A percentile compares a stretch with the other conserved stretches of the same genome.
phyloP scores from a whole-genome alignment of 257 asterid genomes.

The Paulownia fortunei region DNA sequence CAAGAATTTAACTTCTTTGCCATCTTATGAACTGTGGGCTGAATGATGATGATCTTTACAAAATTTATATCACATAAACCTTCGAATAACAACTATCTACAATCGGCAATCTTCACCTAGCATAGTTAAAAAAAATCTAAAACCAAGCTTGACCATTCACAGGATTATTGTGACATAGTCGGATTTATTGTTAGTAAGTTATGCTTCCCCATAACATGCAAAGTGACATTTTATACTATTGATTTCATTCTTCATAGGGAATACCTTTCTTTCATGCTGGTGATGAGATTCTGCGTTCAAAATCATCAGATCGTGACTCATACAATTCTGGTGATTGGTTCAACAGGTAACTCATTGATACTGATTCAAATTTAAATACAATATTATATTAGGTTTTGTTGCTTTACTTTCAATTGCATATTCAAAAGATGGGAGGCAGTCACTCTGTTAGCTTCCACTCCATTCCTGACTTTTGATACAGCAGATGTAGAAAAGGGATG shows the following conservation, averaged over 20 bases:
- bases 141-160: neutral
- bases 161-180: neutral
- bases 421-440: neutral
- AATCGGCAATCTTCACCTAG: neutral
- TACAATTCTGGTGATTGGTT: slow-evolving; percentile 99
- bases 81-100: neutral
- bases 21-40: neutral
- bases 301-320: slow-evolving; percentile 96
- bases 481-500: neutral
- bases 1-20: neutral
- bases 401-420: neutral
- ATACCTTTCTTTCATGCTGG: slow-evolving; percentile 96
- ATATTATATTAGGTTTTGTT: neutral
- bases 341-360: slow-evolving; percentile 63
- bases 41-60: neutral
- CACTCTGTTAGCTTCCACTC: neutral
- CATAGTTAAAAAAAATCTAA: neutral
- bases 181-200: neutral
- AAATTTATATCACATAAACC: neutral
- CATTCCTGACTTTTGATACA: neutral
- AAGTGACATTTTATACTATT: neutral
- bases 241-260: slow-evolving; percentile 58
- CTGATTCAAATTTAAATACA: slow-evolving; percentile 5
- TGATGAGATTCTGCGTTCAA: slow-evolving; percentile 96
- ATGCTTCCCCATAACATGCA: slow-evolving; percentile 6